phyloP scores from a whole-genome alignment of 306 rosid genomes.

The Datisca glomerata region DNA sequence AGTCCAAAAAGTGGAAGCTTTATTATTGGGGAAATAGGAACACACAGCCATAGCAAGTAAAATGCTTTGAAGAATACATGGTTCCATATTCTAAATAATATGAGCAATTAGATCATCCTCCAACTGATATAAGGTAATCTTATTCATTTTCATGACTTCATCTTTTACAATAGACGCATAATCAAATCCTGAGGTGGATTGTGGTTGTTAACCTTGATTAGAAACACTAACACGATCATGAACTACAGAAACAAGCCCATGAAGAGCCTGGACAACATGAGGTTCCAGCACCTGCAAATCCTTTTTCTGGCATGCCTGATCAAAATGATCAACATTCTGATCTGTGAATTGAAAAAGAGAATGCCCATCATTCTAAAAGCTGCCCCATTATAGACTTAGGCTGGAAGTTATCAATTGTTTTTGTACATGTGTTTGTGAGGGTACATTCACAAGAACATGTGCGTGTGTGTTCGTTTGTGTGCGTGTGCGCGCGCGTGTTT shows the following conservation, averaged over 20 bases:
- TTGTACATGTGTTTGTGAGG: too few species aligned
- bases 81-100: conserved; percentile 43
- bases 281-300: conserved; percentile 49
- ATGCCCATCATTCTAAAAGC: too few species aligned
- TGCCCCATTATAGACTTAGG: too few species aligned
- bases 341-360: conserved; percentile 30
- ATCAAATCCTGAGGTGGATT: conserved; percentile 34
- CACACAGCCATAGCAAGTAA: conserved; percentile 84
- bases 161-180: conserved; percentile 24
- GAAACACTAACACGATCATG: conserved; percentile 35
- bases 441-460: too few species aligned
- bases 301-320: conserved; percentile 26
- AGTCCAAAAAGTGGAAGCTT: too few species aligned
- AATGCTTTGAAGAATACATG: conserved; percentile 47
- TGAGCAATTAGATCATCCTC: conserved; percentile 67
- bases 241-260: conserved; percentile 70
- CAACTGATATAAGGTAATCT: conserved; percentile 19
- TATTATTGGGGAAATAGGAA: conserved; percentile 15
- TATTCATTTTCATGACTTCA: conserved; percentile 21
- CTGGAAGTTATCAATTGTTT: too few species aligned
- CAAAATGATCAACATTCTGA: conserved; percentile 17
- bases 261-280: conserved; percentile 55
- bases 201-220: conserved; percentile 26
- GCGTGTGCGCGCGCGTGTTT: too few species aligned
- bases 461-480: too few species aligned